Evolutionary conservation across 345 rosid genomes (phyloP).

Genomic region (Stellera chamaejasme): DNA sequence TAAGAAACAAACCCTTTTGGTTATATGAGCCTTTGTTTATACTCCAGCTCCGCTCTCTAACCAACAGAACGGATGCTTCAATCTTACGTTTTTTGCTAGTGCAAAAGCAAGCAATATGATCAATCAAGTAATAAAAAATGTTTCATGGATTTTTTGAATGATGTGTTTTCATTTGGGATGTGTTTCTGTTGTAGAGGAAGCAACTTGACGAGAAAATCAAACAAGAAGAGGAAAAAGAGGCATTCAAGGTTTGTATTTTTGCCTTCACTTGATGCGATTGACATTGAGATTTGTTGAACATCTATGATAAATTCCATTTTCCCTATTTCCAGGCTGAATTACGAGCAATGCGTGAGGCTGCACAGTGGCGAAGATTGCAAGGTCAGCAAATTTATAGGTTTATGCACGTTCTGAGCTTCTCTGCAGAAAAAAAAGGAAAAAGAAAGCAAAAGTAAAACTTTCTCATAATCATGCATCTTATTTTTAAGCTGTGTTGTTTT

Average conservation of each 20-base stretch:
- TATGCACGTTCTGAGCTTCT: not conserved
- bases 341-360: slow-evolving; percentile 87
- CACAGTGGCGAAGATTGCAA: slow-evolving; percentile 89
- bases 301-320: slow-evolving; percentile 1
- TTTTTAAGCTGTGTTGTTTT: no score
- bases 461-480: no score
- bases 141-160: not conserved
- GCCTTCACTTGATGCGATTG: not conserved
- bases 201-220: slow-evolving; percentile 84
- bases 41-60: no score
- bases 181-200: slow-evolving; percentile 51
- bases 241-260: slow-evolving; percentile 57
- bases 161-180: not conserved
- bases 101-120: no score
- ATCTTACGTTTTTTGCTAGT: no score
- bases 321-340: slow-evolving; percentile 49
- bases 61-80: no score
- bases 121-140: no score
- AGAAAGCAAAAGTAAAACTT: no score
- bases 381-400: slow-evolving; percentile 31
- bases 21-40: no score
- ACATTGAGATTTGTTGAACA: slow-evolving; percentile 10
- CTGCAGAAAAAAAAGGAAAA: no score
- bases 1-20: no score
- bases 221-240: slow-evolving; percentile 80